Evolutionary conservation across 202 grass and related monocot species (phyloP), one percentile per base, ranked within the genome.

Genomic region (Eragrostis tef): DNA sequence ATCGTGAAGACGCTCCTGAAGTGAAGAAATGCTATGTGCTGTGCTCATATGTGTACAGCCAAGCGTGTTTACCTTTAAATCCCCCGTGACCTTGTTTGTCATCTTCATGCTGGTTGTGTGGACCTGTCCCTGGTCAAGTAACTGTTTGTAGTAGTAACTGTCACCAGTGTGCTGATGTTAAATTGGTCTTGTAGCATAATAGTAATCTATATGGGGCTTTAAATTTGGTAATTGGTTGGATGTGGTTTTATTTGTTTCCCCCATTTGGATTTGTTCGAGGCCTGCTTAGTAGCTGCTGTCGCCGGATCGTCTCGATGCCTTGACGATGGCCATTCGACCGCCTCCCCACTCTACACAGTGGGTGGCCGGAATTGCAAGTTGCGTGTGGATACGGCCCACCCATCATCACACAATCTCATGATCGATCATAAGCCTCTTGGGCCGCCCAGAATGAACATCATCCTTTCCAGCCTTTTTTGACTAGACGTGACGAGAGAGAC

Each of bases 1-100:
- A 97, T 97, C 6, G 94, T 94, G 21, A 97, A 97, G 85, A 97
- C 94, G 76, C 92, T 97, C 69, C 83, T 94, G 67, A 97, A 92
- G 90, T 91, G 87, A 93, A 89, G 86, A 74, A 78, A 83, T 80
- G 80, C 49, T 46, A 31, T 53, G 26, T 77, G 82, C 21, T 81
- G 71, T n/a, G 26, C 49, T 29, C 41, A 29, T 54, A 67, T 60
- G 65, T 83, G 53, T 84, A 81, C 48, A 26, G 64, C 67, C 70
- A 69, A 52, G 21, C 27, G 57, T 43, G 82, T n/a, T n/a, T 43
- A 73, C 69, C 77, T 80, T 64, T 69, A 56, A 36, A 82, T 86
- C 86, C 88, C 92, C 88, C 12, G 59, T 97, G 90, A 93, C 90
- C 79, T n/a, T n/a, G n/a, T n/a, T 94, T 64, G 80, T 92, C 70